Base-by-base conservation (phyloP, 805 yeast species). In the Komagataella kurtzmanii region DNA sequence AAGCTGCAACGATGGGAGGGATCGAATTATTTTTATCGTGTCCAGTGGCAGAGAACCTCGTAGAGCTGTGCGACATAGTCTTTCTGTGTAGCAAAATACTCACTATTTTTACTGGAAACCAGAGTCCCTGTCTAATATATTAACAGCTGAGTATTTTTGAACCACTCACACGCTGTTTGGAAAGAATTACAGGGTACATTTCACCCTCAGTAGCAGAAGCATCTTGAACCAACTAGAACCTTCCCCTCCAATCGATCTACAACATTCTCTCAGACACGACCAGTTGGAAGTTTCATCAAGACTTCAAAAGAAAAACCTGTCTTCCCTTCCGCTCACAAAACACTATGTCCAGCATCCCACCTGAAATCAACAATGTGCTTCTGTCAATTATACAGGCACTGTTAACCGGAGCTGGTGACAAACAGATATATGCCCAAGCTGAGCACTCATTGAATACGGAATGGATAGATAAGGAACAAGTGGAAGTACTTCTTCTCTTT, bases 401-500 rank as follows among this genome's bases (percentile, higher is more conserved):
- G 40, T 14, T 30, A 30, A 30, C 40, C 8, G 40, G 40, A 30
- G n/a, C 40, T 30, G 40, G 40, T 30, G 40, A 30, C 40, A 30
- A 30, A 30, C 40, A 30, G 17, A 62, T 59, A 24, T 30, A 30
- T n/a, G 40, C 40, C 4, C 40, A 30, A 30, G 97, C 97, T 7
- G 99, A 91, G 64, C 73, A 72, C 52, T 69, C 75, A 14, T 72
- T 93, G 50, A 85, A 85, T 59, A 70, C 73, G 10, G 85, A 85
- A 24, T 93, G 97, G 97, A 76, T 83, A 23, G 74, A 74, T 17
- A 66, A 74, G 46, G 81, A 78, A 43, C 80, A 81, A 52, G 85
- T 87, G 48, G 90, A 84, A 57, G 65, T 81, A 53, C 70, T 91
- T 47, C 71, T 91, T 54, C 71, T 84, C 2, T 93, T 88, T 58